Conservation (phyloP, 1,284 basidiomycete species). For the Mrakiaceae sp. region DNA sequence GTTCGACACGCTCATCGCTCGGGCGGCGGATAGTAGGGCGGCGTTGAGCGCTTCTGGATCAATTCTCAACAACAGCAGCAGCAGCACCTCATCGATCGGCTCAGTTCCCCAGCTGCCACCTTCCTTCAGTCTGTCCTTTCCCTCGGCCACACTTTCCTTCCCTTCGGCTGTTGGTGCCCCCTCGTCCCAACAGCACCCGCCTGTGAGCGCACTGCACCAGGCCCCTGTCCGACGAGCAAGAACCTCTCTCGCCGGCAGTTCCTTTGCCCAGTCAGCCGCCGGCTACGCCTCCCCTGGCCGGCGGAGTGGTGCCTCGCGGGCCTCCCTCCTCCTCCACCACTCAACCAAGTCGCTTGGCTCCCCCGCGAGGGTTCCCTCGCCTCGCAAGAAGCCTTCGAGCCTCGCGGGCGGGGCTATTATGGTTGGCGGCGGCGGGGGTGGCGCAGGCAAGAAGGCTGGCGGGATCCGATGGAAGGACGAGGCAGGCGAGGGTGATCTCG, state of each 20-base stretch:
- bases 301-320: neutral
- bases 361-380: constrained; percentile 17
- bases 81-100: neutral
- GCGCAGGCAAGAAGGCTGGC: constrained; percentile 40
- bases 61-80: neutral
- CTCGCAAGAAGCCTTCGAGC: constrained; percentile 14
- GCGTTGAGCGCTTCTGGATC: neutral
- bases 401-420: constrained; percentile 15
- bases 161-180: too few species aligned
- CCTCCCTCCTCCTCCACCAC: neutral
- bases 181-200: too few species aligned
- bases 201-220: too few species aligned
- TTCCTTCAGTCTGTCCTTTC: constrained; percentile 1
- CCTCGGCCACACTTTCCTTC: neutral
- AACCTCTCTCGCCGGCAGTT: constrained; percentile 15
- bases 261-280: constrained; percentile 8
- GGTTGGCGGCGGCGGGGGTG: neutral
- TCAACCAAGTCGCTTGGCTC: neutral
- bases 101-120: neutral
- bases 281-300: constrained; percentile 9
- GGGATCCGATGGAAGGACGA: constrained; percentile 77
- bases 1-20: constrained; percentile 3
- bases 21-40: neutral
- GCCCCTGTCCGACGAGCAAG: neutral
- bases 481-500: constrained; percentile 67